Percentiles rank a stretch among this genome's conserved stretches.
Evolutionary conservation across 2,329 filamentous ascomycete species (phyloP).

Genomic region (Fusarium sp.): DNA sequence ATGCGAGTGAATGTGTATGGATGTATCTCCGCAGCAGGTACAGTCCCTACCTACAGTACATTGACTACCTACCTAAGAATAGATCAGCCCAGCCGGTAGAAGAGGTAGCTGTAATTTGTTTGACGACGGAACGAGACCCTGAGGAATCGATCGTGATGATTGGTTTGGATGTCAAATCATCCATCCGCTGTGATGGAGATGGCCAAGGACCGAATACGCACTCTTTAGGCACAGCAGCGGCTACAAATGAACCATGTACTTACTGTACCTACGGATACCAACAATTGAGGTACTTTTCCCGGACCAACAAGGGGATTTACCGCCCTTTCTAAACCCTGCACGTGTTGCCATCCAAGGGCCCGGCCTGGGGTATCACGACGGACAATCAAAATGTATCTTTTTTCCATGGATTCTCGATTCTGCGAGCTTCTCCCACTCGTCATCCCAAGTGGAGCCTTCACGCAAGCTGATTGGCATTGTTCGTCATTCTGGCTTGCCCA

Average conservation of each 20-base stretch:
- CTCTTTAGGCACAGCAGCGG: not conserved
- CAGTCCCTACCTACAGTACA: not conserved
- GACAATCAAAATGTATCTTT: constrained; percentile 18
- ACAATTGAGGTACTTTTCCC: constrained; percentile 14
- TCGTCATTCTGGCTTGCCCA: constrained; percentile 39
- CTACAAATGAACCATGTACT: not conserved
- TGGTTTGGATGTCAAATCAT: not conserved
- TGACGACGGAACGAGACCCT: not conserved
- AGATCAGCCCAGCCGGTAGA: not conserved
- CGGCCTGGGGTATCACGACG: not conserved
- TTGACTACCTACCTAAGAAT: not conserved
- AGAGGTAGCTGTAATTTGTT: not conserved
- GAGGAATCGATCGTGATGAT: not conserved
- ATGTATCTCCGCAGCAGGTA: constrained; percentile 4
- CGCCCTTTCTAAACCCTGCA: not conserved
- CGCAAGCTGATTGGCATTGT: constrained; percentile 38
- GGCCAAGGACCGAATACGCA: not conserved
- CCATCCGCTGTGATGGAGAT: not conserved
- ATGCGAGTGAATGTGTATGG: constrained; percentile 6
- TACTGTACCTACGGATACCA: not conserved
- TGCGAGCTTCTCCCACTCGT: constrained; percentile 42
- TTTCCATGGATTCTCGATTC: constrained; percentile 25
- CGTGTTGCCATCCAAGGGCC: constrained; percentile 9
- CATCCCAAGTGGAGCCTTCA: constrained; percentile 42
- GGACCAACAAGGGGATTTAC: not conserved